A percentile compares a stretch with the other conserved stretches of the same genome.
These are phyloP conservation scores for Posidonia australis DNA, from an alignment of 106 monocot species.

Conservation along the genomic window DNA sequence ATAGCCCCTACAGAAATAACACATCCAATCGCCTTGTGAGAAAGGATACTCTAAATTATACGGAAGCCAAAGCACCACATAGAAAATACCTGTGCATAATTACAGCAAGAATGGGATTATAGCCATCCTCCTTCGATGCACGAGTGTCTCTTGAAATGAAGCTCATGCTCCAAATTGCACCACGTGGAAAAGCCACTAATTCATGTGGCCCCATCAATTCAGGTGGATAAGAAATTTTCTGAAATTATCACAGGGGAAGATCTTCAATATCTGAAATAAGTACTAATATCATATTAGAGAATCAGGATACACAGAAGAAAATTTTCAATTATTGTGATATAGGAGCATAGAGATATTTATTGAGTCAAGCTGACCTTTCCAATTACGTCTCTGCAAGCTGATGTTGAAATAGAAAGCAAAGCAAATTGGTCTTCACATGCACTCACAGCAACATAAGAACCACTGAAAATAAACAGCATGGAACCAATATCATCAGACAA, in stretches of 20 bases:
- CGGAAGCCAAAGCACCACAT: conserved; percentile 1
- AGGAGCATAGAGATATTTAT: background rate
- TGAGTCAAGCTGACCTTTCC: conserved; percentile 40
- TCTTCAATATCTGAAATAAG: conserved; percentile 72
- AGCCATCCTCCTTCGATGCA: conserved; percentile 25
- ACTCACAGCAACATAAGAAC: conserved; percentile 76
- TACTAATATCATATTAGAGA: conserved; percentile 37
- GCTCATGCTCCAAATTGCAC: conserved; percentile 98
- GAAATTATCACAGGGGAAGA: conserved; percentile 70
- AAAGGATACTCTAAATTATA: background rate
- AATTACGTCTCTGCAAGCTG: conserved; percentile 30
- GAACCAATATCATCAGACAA: conserved; percentile 1
- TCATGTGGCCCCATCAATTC: conserved; percentile 40
- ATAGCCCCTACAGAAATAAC: background rate
- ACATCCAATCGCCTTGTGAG: background rate
- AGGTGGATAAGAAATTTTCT: conserved; percentile 78
- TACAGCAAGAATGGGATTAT: conserved; percentile 52
- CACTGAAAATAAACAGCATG: conserved; percentile 32
- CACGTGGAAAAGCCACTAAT: conserved; percentile 20
- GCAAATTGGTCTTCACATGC: conserved; percentile 70
- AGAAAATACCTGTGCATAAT: conserved; percentile 64
- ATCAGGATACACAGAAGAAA: background rate
- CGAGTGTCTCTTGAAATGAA: conserved; percentile 52
- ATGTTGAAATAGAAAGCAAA: conserved; percentile 47
- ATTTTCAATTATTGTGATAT: background rate